Percentiles rank a stretch among this genome's conserved stretches.
Conservation (phyloP, 1,139 yeast genomes). For the Lizanozyma gosingica region DNA sequence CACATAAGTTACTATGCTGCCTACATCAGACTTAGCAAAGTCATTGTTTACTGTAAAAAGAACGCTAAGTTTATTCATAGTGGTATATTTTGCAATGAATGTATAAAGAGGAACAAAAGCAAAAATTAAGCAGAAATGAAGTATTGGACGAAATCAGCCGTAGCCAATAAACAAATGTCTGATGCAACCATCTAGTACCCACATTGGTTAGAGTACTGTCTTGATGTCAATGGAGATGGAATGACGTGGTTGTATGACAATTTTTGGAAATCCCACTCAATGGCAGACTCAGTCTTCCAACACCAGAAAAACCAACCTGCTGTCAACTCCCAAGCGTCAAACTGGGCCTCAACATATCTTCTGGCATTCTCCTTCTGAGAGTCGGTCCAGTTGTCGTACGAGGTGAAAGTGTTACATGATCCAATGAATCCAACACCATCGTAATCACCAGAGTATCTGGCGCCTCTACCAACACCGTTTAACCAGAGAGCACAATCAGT, state of each 20-base stretch:
- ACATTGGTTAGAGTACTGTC: constrained; percentile 68
- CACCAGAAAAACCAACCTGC: constrained; percentile 90
- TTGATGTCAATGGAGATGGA: constrained; percentile 67
- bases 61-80: no score
- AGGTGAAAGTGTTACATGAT: constrained; percentile 52
- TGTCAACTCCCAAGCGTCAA: constrained; percentile 68
- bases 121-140: not conserved
- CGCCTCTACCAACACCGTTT: constrained; percentile 84
- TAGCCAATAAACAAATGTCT: no score
- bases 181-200: constrained; percentile 13
- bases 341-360: constrained; percentile 76
- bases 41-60: no score
- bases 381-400: constrained; percentile 51
- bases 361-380: constrained; percentile 52
- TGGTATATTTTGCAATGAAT: no score
- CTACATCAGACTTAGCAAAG: no score
- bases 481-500: constrained; percentile 91
- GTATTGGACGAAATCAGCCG: not conserved
- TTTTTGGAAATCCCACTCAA: constrained; percentile 79
- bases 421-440: constrained; percentile 47
- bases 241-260: constrained; percentile 53
- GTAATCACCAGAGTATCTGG: constrained; percentile 73
- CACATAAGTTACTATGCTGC: no score
- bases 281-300: constrained; percentile 76
- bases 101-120: no score